Base-by-base conservation (phyloP, 2,329 filamentous ascomycete species). In the Hypoxylon sp. region DNA sequence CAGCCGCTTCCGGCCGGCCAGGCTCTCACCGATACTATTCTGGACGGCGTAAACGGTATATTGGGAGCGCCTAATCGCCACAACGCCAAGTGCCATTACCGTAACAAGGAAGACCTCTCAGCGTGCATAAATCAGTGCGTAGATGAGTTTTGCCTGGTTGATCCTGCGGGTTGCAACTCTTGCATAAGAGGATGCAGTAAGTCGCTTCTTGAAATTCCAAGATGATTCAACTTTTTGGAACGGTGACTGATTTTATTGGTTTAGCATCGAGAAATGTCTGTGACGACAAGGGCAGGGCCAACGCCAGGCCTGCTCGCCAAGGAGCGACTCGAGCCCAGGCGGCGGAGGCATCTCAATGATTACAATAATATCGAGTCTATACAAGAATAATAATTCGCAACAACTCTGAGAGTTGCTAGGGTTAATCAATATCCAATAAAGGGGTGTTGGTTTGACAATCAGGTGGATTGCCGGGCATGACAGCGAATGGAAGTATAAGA, bases 121-220 rank as follows among this genome's bases (percentile, higher is more conserved):
- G 39, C 57, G n/a, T 74, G 71, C 51, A 55, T 70, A 30, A 50
- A 52, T 19, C 25, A 58, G 23, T 74, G 71, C 57, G 48, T 60
- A 3, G 23, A 32, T 1, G 11, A 62, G 2, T 41, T 41, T 21
- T 74, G 73, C 51, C 39, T 45, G 2, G 59, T 21, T 30, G 53
- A 51, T 0, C 25, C 32, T 3, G 25, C 61, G 7, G 48, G 54
- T 11, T 72, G 68, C 60, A 27, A 53, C 4, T 46, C 37, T 16
- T 72, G 68, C 47, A 62, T 72, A 27, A 58, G 47, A 52, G 62
- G 45, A 57, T 70, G 71, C 65, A 50, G 66, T 70, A 59, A 69
- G 64, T 52, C 16, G 47, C 8, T 25, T 32, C 32, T 6, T 16
- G 12, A 9, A 23, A n/a, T 0, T 1, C 21, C 5, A 2, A 48